phyloP scores from a whole-genome alignment of 1,284 basidiomycete genomes.

The Thecaphora frezii region DNA sequence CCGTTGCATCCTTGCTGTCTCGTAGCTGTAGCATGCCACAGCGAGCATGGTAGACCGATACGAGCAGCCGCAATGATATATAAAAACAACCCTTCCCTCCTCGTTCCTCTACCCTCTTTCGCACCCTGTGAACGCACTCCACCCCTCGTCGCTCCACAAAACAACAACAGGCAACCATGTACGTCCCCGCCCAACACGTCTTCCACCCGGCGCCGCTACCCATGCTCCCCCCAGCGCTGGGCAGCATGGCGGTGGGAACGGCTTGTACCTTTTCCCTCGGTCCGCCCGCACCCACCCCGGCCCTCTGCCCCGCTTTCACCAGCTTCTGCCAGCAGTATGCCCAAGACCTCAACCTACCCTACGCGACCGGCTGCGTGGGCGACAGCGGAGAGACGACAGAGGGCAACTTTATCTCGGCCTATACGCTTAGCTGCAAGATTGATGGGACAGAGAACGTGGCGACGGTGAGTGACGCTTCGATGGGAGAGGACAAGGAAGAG shows the following conservation, averaged over 20 bases:
- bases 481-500: too few relatives aligned
- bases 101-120: too few relatives aligned
- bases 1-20: too few relatives aligned
- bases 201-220: too few relatives aligned
- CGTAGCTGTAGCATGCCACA: too few relatives aligned
- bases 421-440: constrained; percentile 22
- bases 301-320: constrained; percentile 19
- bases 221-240: background rate
- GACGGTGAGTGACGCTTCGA: constrained; percentile 1
- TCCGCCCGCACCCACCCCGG: constrained; percentile 11
- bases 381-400: constrained; percentile 2
- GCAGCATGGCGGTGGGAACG: constrained; percentile 2
- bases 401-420: constrained; percentile 11
- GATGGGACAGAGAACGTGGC: constrained; percentile 24
- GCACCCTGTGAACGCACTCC: too few relatives aligned
- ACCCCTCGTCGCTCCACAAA: too few relatives aligned
- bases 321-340: constrained; percentile 10
- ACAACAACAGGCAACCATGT: too few relatives aligned
- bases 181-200: too few relatives aligned
- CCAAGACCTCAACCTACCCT: constrained; percentile 6
- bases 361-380: constrained; percentile 17
- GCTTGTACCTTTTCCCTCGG: constrained; percentile 26
- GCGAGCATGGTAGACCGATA: too few relatives aligned
- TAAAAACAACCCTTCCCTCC: too few relatives aligned
- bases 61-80: too few relatives aligned